Evolutionary conservation across 2,329 filamentous ascomycete genomes (phyloP).

Genomic region (Hymenoscyphus linearis): DNA sequence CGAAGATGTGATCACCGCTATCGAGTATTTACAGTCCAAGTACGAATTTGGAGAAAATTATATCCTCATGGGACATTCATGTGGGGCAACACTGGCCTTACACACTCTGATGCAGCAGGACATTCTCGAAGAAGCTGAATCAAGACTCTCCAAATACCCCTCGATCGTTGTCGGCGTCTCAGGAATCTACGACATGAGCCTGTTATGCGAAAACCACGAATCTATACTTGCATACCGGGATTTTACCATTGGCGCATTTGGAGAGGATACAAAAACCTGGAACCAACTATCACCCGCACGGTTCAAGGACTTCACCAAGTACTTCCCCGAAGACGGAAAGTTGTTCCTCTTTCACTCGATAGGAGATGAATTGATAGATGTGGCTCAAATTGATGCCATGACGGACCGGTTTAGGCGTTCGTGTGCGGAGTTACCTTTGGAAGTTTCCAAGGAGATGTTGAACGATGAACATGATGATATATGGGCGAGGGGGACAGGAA

Average conservation of each 20-base stretch:
- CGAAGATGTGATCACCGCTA: slow-evolving; percentile 46
- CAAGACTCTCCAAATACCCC: slow-evolving; percentile 32
- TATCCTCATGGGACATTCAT: slow-evolving; percentile 57
- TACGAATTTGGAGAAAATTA: slow-evolving; percentile 43
- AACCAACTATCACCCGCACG: slow-evolving; percentile 33
- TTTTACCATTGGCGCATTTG: slow-evolving; percentile 38
- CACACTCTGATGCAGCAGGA: slow-evolving; percentile 39
- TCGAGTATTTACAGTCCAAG: slow-evolving; percentile 45
- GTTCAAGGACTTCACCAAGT: background rate
- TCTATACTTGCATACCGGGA: slow-evolving; percentile 18
- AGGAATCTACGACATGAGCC: slow-evolving; percentile 59
- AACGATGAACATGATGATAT: slow-evolving; percentile 59
- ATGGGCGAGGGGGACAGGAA: slow-evolving; percentile 49
- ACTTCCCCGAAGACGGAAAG: slow-evolving; percentile 10
- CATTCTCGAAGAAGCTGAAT: background rate
- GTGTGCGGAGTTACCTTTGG: slow-evolving; percentile 21
- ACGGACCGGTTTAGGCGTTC: background rate
- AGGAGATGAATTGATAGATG: slow-evolving; percentile 37
- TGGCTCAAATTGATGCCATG: slow-evolving; percentile 27
- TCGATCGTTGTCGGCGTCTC: slow-evolving; percentile 53
- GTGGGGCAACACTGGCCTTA: slow-evolving; percentile 57
- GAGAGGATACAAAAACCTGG: slow-evolving; percentile 45
- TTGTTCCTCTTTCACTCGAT: slow-evolving; percentile 32
- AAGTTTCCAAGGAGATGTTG: slow-evolving; percentile 21
- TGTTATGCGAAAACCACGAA: slow-evolving; percentile 16